Evolutionary conservation across 2,329 filamentous ascomycete genomes (phyloP).

Genomic region (Epichloe coenophiala): DNA sequence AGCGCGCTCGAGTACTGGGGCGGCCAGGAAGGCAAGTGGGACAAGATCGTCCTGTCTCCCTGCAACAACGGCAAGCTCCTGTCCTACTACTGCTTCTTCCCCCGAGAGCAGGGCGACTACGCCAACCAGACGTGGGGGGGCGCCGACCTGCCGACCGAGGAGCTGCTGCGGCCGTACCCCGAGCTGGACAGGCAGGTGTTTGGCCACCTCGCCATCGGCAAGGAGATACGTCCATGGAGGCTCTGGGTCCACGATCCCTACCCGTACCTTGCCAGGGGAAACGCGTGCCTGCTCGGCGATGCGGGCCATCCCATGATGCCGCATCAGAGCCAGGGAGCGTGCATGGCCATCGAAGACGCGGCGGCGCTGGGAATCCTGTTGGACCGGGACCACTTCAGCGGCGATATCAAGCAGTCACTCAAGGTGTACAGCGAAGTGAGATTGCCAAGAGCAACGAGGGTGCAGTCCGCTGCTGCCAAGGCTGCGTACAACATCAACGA

Average conservation of each 20-base stretch:
- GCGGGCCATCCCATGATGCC: slow-evolving; percentile 57
- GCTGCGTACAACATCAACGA: slow-evolving; percentile 50
- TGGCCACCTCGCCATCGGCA: slow-evolving; percentile 43
- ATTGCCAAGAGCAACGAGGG: slow-evolving; percentile 38
- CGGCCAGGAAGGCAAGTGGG: slow-evolving; percentile 46
- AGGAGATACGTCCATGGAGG: slow-evolving; percentile 51
- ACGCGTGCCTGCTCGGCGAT: slow-evolving; percentile 48
- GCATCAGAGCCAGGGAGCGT: slow-evolving; percentile 52
- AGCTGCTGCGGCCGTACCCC: slow-evolving; percentile 47
- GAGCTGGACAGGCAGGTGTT: slow-evolving; percentile 44
- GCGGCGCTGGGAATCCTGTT: slow-evolving; percentile 52
- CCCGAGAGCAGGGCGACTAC: slow-evolving; percentile 41
- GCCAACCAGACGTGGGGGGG: slow-evolving; percentile 49
- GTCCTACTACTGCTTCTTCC: slow-evolving; percentile 61
- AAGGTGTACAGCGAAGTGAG: slow-evolving; percentile 38
- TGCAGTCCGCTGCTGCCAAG: slow-evolving; percentile 43
- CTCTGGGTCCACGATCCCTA: slow-evolving; percentile 50
- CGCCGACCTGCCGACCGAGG: slow-evolving; percentile 37
- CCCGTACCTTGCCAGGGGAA: slow-evolving; percentile 37
- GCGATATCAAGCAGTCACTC: slow-evolving; percentile 33
- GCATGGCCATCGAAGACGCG: slow-evolving; percentile 52
- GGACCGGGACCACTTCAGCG: slow-evolving; percentile 29
- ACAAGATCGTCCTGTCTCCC: slow-evolving; percentile 59
- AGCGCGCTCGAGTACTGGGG: slow-evolving; percentile 58
- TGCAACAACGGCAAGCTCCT: slow-evolving; percentile 52